Evolutionary conservation across 495 filamentous ascomycete genomes (phyloP).

Genomic region (Zalerion maritima): DNA sequence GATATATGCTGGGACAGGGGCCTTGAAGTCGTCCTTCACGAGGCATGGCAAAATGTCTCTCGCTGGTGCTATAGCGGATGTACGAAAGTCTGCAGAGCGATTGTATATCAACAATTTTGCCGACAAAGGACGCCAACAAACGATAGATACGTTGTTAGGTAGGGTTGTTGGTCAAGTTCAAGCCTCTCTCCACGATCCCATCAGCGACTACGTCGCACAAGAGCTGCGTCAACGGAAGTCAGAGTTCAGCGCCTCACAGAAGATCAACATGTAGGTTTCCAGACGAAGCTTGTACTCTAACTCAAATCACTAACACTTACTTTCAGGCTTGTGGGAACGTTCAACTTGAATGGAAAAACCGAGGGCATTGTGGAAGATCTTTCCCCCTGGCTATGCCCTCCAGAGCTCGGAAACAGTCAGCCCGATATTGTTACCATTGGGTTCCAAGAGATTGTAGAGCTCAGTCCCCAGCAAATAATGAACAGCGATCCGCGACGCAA

Average conservation of each 20-base stretch:
- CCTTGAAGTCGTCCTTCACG: slow-evolving; percentile 92
- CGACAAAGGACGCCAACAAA: slow-evolving; percentile 84
- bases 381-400: slow-evolving; percentile 64
- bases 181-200: slow-evolving; percentile 80
- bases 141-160: slow-evolving; percentile 82
- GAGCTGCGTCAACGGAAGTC: slow-evolving; percentile 52
- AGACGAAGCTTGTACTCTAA: slow-evolving; percentile 13
- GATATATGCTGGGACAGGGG: slow-evolving; percentile 94
- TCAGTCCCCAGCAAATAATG: slow-evolving; percentile 98
- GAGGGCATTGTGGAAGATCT: slow-evolving; percentile 66
- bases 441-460: slow-evolving; percentile 94
- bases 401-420: slow-evolving; percentile 30
- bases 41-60: slow-evolving; percentile 90
- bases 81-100: slow-evolving; percentile 81
- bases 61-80: slow-evolving; percentile 87
- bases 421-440: slow-evolving; percentile 79
- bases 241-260: slow-evolving; percentile 34
- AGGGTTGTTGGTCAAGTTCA: slow-evolving; percentile 68
- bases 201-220: slow-evolving; percentile 71
- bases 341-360: slow-evolving; percentile 83
- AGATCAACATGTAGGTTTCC: slow-evolving; percentile 30
- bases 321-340: slow-evolving; percentile 72
- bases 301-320: slow-evolving; percentile 22
- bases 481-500: slow-evolving; percentile 82
- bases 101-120: slow-evolving; percentile 96